phyloP scores from a whole-genome alignment of 2,329 filamentous ascomycete species.

The Raffaelea deltoideospora region DNA sequence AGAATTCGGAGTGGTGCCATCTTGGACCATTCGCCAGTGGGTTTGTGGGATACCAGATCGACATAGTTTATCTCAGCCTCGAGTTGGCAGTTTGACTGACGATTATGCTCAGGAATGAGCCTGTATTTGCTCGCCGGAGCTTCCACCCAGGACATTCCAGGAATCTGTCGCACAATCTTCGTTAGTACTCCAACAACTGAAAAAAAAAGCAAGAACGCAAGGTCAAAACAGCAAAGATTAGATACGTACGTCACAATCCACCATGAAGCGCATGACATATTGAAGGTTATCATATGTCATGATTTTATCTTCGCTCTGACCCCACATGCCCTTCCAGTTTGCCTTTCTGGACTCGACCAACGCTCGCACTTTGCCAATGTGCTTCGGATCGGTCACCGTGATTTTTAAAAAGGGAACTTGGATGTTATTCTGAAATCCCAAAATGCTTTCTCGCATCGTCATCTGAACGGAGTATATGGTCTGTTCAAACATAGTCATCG shows the following conservation, averaged over 20 bases:
- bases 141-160: conserved; percentile 97
- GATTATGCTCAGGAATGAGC: conserved; percentile 47
- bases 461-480: conserved; percentile 70
- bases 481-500: conserved; percentile 50
- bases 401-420: conserved; percentile 89
- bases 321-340: conserved; percentile 87
- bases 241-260: conserved; percentile 78
- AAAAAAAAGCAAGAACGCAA: not conserved
- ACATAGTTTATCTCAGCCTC: conserved; percentile 74
- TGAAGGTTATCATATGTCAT: conserved; percentile 93
- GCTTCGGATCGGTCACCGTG: conserved; percentile 78
- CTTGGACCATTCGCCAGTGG: conserved; percentile 92
- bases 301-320: conserved; percentile 50
- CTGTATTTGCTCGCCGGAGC: conserved; percentile 60
- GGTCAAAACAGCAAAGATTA: not conserved
- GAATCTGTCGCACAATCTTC: conserved; percentile 36
- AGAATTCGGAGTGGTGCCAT: conserved; percentile 88
- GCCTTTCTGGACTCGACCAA: conserved; percentile 60
- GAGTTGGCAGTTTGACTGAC: conserved; percentile 90
- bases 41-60: conserved; percentile 73
- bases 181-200: not conserved
- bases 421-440: conserved; percentile 84
- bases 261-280: conserved; percentile 94
- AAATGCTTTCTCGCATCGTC: conserved; percentile 78
- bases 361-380: conserved; percentile 59